Evolutionary conservation across 225 moss, liverwort and hornwort species (phyloP), one percentile per base, ranked within the genome.

Genomic region (Rhytidiadelphus loreus): DNA sequence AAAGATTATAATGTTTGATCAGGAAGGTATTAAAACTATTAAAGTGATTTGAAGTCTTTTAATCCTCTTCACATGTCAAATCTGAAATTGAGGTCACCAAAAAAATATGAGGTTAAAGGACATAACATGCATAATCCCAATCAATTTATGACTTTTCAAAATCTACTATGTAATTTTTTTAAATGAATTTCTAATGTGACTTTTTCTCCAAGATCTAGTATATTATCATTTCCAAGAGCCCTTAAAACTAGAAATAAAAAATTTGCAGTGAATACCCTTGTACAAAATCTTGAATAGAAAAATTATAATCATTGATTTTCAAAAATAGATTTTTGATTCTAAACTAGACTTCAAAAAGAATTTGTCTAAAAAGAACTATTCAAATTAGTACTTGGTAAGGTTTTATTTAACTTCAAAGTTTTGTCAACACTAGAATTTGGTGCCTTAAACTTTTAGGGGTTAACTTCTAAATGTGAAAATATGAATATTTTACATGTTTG

Each of bases 371-470:
- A 35, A 19, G 19, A 5, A 52, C 16, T 6, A 64, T 0, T 9
- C 4, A n/a, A n/a, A 68, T 22, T 12, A 69, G 4, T 72, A 28
- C 10, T 72, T 16, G 2, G 3, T 16, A 72, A 28, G 28, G 28
- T 16, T 5, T 28, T 72, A 16, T 43, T 72, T 28, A 28, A 43
- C 43, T 71, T 71, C 26, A 26, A 71, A 43, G 3, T 43, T 68
- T 43, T 73, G 18, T 46, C 0, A 1, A 30, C 11, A 73, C 46
- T 0, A 29, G 2, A 29, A 29, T 73, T 44, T 46, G 17, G 1
- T 28, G 3, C 43, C 10, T 16, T 1, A 17, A 0, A 2, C 17
- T 44, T 44, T 17, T 44, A 16, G 17, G 2, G 3, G 2, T 10
- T 28, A 28, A 73, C 17, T 73, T 50, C 13, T 35, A 33, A 35